phyloP scores from a whole-genome alignment of 257 asterid genomes.

The Penstemon newberryi region DNA sequence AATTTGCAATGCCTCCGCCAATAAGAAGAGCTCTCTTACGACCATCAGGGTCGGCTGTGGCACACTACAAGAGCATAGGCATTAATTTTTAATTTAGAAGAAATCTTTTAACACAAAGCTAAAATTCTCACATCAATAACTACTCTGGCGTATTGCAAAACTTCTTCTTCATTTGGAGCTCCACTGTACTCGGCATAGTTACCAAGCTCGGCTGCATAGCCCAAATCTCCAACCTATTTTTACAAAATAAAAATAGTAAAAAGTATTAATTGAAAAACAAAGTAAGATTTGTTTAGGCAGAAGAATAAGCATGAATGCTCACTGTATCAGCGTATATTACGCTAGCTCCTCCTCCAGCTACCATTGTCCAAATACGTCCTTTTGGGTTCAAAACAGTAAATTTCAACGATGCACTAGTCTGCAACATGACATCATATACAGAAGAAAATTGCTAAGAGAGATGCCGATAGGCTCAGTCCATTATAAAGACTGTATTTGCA shows the following conservation, averaged over 20 bases:
- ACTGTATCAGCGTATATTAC: constrained; percentile 95
- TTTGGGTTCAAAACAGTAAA: constrained; percentile 90
- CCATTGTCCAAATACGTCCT: constrained; percentile 99
- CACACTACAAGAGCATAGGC: constrained; percentile 53
- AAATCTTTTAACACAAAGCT: neutral
- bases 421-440: constrained; percentile 32
- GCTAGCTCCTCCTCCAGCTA: constrained; percentile 99
- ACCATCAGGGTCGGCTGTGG: constrained; percentile 91
- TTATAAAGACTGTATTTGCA: neutral
- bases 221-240: constrained; percentile 83
- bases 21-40: constrained; percentile 85
- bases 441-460: neutral
- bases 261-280: neutral
- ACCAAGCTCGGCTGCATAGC: constrained; percentile 91
- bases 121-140: constrained; percentile 74
- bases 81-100: neutral
- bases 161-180: constrained; percentile 96
- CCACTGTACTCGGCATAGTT: constrained; percentile 97
- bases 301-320: constrained; percentile 35
- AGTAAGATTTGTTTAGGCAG: constrained; percentile 18
- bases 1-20: constrained; percentile 94
- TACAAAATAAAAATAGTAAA: neutral
- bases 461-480: neutral
- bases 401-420: constrained; percentile 96
- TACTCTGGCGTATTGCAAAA: constrained; percentile 88